These are phyloP conservation scores for Beta lomatogona DNA, from an alignment of 179 eudicot species.

Conservation along the genomic window DNA sequence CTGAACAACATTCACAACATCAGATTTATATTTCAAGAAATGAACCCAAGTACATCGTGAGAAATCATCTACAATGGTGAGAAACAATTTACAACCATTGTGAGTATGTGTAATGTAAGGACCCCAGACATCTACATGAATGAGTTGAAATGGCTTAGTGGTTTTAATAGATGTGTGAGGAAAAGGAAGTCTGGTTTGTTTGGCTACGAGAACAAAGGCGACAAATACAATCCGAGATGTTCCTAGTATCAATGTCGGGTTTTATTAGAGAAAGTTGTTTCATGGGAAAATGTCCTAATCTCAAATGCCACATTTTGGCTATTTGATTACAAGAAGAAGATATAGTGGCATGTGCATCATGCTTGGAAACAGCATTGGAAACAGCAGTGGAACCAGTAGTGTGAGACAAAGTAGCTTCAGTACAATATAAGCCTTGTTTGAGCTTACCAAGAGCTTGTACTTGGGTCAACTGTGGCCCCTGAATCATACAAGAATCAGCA, in stretches of 20 bases:
- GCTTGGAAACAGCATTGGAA: background rate
- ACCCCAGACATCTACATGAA: background rate
- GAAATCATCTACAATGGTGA: no score
- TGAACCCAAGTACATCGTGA: no score
- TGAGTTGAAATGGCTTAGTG: background rate
- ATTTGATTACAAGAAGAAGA: no score
- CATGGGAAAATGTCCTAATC: background rate
- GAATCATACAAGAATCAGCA: background rate
- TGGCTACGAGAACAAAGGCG: background rate
- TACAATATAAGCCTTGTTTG: background rate
- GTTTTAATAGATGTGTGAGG: background rate
- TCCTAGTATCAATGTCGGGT: no score
- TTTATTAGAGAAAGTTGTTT: no score
- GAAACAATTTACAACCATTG: no score
- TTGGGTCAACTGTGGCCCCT: background rate
- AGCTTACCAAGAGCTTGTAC: background rate
- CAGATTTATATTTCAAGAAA: no score
- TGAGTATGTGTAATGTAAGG: background rate
- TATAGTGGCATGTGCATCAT: background rate
- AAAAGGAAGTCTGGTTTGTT: background rate
- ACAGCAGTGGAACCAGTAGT: fast-evolving
- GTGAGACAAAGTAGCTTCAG: no score
- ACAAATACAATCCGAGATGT: background rate
- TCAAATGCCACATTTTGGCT: no score
- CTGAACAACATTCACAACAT: no score